Evolutionary conservation across 1,284 basidiomycete genomes (phyloP), one percentile per base, ranked within the genome.

Genomic region (Tetrapyrgos nigripes): DNA sequence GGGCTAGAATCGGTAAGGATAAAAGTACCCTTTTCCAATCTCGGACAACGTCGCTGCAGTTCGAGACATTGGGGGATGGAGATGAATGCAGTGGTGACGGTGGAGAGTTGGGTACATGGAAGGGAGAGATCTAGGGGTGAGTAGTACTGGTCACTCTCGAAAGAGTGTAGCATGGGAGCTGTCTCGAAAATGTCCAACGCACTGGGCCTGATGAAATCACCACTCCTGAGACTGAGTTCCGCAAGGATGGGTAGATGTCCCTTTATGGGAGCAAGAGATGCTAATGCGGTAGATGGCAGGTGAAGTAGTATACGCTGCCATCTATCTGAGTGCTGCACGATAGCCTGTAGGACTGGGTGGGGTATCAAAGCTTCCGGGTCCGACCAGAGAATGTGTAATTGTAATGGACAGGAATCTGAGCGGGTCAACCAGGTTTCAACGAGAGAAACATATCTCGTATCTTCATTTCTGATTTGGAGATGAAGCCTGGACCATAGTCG

Each of bases 91-190:
- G 74, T 62, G 6, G 76, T 74, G 46, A 77, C 73, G 13, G 70
- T 66, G 21, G 64, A 62, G 26, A 77, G 66, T 61, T 74, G 70
- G 3, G 56, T 56, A 73, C 74, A 76, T 19, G 76, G 75, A 53
- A 77, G 69, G 49, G 66, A 66, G 62, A 77, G 72, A 43, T 68
- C 62, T 23, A 74, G 68, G 4, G 74, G 73, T 29, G 73, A 68
- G 57, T 75, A 66, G n/a, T n/a, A n/a, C 51, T 77, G 76, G 55
- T 76, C 70, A 50, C 73, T 76, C 63, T 77, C 74, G 29, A 76
- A 60, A 1, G 73, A 74, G 27, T 66, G 68, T 26, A 77, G 65
- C 14, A 64, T 63, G 8, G 76, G 75, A 6, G 75, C 71, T 26
- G 67, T 55, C 52, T 70, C 67, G 61, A 76, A 77, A 57, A 70